Percentiles rank a stretch among this genome's conserved stretches.
These are phyloP conservation scores for Saccharomycopsis capsularis DNA, from an alignment of 805 yeast genomes.

Conservation along the genomic window DNA sequence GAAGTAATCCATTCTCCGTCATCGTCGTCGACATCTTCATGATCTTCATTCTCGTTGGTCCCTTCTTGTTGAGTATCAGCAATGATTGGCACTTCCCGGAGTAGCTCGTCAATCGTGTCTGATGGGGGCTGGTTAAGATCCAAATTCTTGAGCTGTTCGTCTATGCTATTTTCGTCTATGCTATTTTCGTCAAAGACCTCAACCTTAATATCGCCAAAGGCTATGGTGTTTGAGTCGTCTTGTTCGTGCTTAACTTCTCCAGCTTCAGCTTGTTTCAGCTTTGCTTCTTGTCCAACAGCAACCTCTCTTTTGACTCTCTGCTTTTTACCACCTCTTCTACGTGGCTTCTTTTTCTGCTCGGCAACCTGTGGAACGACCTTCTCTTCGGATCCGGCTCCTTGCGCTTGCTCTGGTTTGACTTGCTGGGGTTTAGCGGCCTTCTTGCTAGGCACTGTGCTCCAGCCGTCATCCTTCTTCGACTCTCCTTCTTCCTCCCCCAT, in stretches of 20 bases:
- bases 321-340: conserved; percentile 61
- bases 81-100: background rate
- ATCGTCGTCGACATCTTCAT: conserved; percentile 51
- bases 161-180: background rate
- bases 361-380: background rate
- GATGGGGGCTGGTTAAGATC: background rate
- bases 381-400: conserved; percentile 19
- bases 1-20: conserved; percentile 95
- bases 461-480: conserved; percentile 21
- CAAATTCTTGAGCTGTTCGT: background rate
- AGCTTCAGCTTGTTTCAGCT: background rate
- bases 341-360: conserved; percentile 35
- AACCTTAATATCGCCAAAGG: too few relatives aligned
- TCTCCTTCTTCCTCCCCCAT: too few relatives aligned
- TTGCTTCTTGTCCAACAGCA: too few relatives aligned
- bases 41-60: conserved; percentile 23
- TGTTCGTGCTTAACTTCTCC: background rate
- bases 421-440: conserved; percentile 12
- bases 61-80: background rate
- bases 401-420: conserved; percentile 13
- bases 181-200: background rate
- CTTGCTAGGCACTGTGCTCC: conserved; percentile 10
- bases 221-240: too few relatives aligned
- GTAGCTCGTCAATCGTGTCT: background rate
- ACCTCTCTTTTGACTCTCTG: conserved; percentile 53